Percentiles rank a stretch among this genome's conserved stretches.
phyloP scores from a whole-genome alignment of 2,329 filamentous ascomycete genomes.

The Aspergillus jensenii region DNA sequence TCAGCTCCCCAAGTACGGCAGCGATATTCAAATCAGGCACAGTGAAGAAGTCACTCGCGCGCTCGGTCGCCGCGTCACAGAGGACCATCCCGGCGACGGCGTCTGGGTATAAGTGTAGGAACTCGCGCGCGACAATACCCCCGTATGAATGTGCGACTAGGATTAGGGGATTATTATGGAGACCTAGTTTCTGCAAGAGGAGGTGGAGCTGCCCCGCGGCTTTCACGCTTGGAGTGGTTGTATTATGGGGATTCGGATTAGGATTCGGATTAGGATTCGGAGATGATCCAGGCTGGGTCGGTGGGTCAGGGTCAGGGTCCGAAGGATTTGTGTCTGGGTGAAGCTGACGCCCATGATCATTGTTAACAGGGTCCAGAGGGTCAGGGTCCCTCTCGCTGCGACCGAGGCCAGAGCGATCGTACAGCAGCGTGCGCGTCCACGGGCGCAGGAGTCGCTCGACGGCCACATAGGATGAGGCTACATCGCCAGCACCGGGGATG shows the following conservation, averaged over 20 bases:
- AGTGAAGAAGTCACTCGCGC: slow-evolving; percentile 29
- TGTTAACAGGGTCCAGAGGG: too few species aligned
- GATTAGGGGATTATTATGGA: slow-evolving; percentile 15
- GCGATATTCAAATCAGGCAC: slow-evolving; percentile 32
- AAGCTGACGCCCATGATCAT: too few species aligned
- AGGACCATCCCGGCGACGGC: slow-evolving; percentile 40
- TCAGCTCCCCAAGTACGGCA: slow-evolving; percentile 31
- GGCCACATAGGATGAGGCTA: slow-evolving; percentile 32
- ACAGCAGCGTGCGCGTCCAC: slow-evolving; percentile 32
- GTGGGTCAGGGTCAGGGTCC: slow-evolving; percentile 3
- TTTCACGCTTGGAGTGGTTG: slow-evolving; percentile 14
- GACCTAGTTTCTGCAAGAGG: too few species aligned
- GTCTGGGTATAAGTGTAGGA: slow-evolving; percentile 30
- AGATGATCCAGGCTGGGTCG: neutral
- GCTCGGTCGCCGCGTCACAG: slow-evolving; percentile 37
- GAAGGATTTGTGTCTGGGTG: too few species aligned
- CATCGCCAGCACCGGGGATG: slow-evolving; percentile 37
- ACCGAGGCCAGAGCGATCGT: slow-evolving; percentile 42
- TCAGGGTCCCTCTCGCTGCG: slow-evolving; percentile 24
- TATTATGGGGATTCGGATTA: slow-evolving; percentile 2
- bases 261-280: neutral
- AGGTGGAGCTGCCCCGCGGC: slow-evolving; percentile 22
- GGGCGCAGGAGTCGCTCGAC: slow-evolving; percentile 30
- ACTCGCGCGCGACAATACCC: slow-evolving; percentile 40
- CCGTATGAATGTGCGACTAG: slow-evolving; percentile 44